Percentiles rank a stretch among this genome's conserved stretches.
These are phyloP conservation scores for Gaeumannomyces sp. DNA, from an alignment of 2,329 filamentous ascomycete genomes.

Conservation along the genomic window DNA sequence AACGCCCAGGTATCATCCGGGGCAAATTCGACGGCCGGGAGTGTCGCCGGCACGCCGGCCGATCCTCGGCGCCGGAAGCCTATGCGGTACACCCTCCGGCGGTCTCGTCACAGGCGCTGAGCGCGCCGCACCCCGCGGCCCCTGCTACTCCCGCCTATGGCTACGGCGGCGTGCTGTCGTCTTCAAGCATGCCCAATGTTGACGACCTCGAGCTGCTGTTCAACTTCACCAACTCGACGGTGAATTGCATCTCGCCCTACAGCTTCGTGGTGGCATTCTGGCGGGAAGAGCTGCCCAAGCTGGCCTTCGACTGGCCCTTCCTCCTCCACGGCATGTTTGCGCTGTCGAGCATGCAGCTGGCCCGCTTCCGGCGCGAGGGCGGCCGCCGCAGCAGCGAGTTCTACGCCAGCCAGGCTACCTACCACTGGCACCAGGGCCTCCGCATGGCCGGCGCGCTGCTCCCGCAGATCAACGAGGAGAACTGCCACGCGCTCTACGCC, in stretches of 20 bases:
- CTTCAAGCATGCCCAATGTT: neutral
- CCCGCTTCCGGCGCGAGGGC: slow-evolving; percentile 4
- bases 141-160: neutral
- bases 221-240: slow-evolving; percentile 10
- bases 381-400: slow-evolving; percentile 3
- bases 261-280: slow-evolving; percentile 1
- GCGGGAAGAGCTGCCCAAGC: slow-evolving; percentile 5
- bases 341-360: slow-evolving; percentile 8
- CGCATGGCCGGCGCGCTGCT: slow-evolving; percentile 6
- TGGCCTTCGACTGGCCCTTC: slow-evolving; percentile 5
- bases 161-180: neutral
- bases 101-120: neutral
- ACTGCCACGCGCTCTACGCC: slow-evolving; percentile 9
- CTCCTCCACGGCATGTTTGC: slow-evolving; percentile 8
- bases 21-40: neutral
- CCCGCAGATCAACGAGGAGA: slow-evolving; percentile 3
- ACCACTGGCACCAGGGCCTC: slow-evolving; percentile 9
- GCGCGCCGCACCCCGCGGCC: neutral
- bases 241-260: slow-evolving; percentile 2
- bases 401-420: slow-evolving; percentile 1
- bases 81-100: neutral
- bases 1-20: neutral
- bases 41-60: neutral
- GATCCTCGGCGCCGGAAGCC: neutral
- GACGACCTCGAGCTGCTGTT: slow-evolving; percentile 9